These are phyloP conservation scores for Salix caprea DNA, from an alignment of 345 rosid genomes.

Conservation along the genomic window DNA sequence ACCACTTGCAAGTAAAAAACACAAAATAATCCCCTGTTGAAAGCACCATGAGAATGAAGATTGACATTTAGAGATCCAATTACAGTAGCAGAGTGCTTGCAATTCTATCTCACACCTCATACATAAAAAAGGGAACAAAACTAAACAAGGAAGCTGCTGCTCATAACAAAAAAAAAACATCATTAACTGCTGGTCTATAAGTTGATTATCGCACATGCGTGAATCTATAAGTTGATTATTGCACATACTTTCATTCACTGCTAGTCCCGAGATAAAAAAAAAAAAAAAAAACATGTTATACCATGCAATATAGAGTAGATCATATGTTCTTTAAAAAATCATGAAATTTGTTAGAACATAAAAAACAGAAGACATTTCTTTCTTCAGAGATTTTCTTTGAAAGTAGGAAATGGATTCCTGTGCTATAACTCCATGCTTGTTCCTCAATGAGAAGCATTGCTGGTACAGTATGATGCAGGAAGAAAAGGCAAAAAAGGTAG, in stretches of 20 bases:
- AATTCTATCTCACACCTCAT: neutral
- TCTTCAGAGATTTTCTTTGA: neutral
- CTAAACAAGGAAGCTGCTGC: neutral
- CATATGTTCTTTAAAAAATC: neutral
- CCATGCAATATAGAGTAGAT: neutral
- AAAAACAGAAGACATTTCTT: neutral
- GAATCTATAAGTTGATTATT: neutral
- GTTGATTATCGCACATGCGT: neutral
- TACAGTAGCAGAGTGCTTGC: neutral
- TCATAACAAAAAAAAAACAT: neutral
- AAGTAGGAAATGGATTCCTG: neutral
- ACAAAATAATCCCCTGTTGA: constrained; percentile 52
- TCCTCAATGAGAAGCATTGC: neutral
- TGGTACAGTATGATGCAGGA: neutral
- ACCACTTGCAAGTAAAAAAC: constrained; percentile 58
- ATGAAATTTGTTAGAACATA: neutral
- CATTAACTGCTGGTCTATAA: neutral
- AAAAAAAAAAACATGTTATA: neutral
- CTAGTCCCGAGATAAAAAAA: neutral
- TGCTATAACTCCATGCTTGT: neutral
- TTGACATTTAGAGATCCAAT: neutral
- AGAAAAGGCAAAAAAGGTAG: too few species aligned
- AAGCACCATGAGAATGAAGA: neutral
- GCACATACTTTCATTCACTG: neutral
- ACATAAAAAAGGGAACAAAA: neutral